Conservation (phyloP, 129 eudicot species). For the Flaveria robusta region DNA sequence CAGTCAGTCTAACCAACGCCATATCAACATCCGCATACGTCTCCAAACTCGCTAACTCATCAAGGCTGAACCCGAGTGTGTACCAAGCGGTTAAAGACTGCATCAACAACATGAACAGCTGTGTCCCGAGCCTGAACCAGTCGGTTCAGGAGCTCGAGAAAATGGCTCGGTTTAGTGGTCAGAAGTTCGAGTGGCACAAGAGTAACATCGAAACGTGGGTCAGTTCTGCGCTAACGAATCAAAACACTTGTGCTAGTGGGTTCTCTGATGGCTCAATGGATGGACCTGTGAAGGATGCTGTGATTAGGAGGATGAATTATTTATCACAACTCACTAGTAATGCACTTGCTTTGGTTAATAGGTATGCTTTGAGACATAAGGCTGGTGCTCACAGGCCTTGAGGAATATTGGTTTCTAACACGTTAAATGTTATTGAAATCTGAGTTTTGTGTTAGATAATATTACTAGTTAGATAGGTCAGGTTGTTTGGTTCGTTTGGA, state of each 20-base stretch:
- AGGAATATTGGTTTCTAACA: neutral
- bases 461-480: constrained; percentile 1
- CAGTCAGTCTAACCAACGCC: constrained; percentile 60
- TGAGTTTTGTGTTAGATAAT: constrained; percentile 9
- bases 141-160: constrained; percentile 57
- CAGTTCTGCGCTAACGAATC: constrained; percentile 74
- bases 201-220: constrained; percentile 90
- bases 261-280: constrained; percentile 51
- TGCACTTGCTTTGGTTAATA: constrained; percentile 81
- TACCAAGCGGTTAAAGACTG: constrained; percentile 64
- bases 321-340: constrained; percentile 74
- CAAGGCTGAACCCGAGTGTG: constrained; percentile 51
- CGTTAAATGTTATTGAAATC: constrained; percentile 12
- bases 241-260: constrained; percentile 72
- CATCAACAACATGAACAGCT: constrained; percentile 54
- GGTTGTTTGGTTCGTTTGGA: neutral
- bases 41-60: constrained; percentile 31
- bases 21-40: constrained; percentile 46
- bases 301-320: constrained; percentile 44
- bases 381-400: constrained; percentile 30
- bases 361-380: constrained; percentile 52
- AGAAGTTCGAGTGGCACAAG: constrained; percentile 68
- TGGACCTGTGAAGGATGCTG: constrained; percentile 58
- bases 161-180: constrained; percentile 38
- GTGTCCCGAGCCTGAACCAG: constrained; percentile 52